phyloP scores from a whole-genome alignment of 441 rosid genomes.

The Daphne laureola region DNA sequence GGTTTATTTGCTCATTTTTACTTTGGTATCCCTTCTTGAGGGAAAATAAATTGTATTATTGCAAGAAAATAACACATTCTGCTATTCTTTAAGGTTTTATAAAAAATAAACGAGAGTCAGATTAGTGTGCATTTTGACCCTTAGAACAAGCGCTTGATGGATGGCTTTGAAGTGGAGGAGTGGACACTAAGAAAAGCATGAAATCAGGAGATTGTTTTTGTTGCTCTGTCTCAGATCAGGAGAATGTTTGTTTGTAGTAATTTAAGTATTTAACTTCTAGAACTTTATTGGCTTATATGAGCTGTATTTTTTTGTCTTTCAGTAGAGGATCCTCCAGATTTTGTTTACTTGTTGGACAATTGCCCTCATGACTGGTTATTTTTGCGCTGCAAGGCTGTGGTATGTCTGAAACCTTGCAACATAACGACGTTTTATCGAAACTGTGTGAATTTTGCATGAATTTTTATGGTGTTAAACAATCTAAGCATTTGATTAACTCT shows the following conservation, averaged over 20 bases:
- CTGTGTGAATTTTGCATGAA: too few relatives aligned
- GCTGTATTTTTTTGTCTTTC: constrained; percentile 22
- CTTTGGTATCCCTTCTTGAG: too few relatives aligned
- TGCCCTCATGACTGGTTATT: constrained; percentile 95
- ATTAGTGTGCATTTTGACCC: too few relatives aligned
- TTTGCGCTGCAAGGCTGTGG: constrained; percentile 96
- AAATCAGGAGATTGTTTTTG: neutral
- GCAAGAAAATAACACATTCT: too few relatives aligned
- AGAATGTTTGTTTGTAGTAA: neutral
- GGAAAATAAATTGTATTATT: too few relatives aligned
- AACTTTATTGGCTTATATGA: constrained; percentile 4
- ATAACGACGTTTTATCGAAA: neutral
- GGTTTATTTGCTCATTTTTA: neutral
- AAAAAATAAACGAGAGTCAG: too few relatives aligned
- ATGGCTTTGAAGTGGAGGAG: too few relatives aligned
- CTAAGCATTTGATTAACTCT: too few relatives aligned
- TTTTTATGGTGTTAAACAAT: too few relatives aligned
- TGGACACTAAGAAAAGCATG: too few relatives aligned
- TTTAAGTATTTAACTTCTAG: neutral
- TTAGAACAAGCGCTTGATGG: too few relatives aligned
- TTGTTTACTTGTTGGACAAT: constrained; percentile 70
- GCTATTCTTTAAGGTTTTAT: too few relatives aligned
- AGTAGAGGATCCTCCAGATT: constrained; percentile 89
- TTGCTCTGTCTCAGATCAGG: neutral
- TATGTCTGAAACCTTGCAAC: constrained; percentile 25